Evolutionary conservation across 192 early-diverging fungal genomes (phyloP).

Genomic region (Podila horticola): DNA sequence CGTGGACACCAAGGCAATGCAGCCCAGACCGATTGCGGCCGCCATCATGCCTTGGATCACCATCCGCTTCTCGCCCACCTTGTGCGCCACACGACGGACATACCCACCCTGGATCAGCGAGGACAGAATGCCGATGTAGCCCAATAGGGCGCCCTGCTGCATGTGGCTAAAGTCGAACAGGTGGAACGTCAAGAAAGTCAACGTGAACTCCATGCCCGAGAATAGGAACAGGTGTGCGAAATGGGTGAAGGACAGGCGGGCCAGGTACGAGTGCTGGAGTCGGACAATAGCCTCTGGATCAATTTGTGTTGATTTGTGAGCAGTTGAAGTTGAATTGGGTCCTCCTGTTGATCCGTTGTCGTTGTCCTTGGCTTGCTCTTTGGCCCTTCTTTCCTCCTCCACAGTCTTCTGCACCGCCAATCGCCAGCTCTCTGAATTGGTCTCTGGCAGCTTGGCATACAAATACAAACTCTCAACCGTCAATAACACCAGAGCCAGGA

Average conservation of each 20-base stretch:
- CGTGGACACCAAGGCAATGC: conserved; percentile 64
- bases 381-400: conserved; percentile 28
- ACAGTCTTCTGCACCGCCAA: conserved; percentile 24
- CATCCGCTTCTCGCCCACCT: conserved; percentile 74
- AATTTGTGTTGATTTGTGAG: background rate
- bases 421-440: conserved; percentile 31
- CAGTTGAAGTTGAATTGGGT: background rate
- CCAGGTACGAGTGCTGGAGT: conserved; percentile 48
- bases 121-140: conserved; percentile 87
- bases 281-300: conserved; percentile 23
- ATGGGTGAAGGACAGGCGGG: conserved; percentile 75
- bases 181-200: conserved; percentile 97
- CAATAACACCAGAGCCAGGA: conserved; percentile 88
- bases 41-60: conserved; percentile 82
- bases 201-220: conserved; percentile 98
- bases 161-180: conserved; percentile 86
- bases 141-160: conserved; percentile 90
- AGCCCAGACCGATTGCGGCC: conserved; percentile 71
- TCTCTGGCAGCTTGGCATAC: conserved; percentile 83
- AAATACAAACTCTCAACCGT: conserved; percentile 85
- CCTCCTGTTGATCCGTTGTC: background rate
- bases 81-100: conserved; percentile 79
- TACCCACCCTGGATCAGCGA: conserved; percentile 95
- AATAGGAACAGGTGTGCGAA: conserved; percentile 93
- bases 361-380: background rate